These are phyloP conservation scores for Cetraspora pellucida DNA, from an alignment of 192 early-diverging fungal genomes.

Conservation along the genomic window DNA sequence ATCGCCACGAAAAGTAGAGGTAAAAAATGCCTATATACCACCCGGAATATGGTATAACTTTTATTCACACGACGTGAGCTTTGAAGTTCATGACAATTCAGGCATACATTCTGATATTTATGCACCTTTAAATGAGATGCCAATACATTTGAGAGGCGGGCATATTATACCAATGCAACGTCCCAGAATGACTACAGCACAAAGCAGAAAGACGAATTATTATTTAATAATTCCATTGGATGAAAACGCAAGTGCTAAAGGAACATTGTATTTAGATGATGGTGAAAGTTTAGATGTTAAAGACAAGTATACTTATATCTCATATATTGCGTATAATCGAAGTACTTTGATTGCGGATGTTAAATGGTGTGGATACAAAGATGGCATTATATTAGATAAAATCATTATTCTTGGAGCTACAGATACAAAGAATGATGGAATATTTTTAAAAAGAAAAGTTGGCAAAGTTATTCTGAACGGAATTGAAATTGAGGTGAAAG, in stretches of 20 bases:
- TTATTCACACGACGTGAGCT: slow-evolving; percentile 34
- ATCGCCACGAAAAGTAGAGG: slow-evolving; percentile 43
- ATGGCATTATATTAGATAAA: not conserved
- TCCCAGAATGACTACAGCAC: slow-evolving; percentile 53
- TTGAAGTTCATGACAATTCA: slow-evolving; percentile 1
- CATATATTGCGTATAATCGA: not conserved
- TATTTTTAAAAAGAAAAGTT: no score
- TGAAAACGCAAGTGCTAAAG: slow-evolving; percentile 44
- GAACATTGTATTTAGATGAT: slow-evolving; percentile 65
- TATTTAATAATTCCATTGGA: slow-evolving; percentile 60
- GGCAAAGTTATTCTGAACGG: no score
- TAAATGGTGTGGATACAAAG: not conserved
- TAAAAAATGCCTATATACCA: slow-evolving; percentile 61
- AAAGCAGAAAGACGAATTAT: slow-evolving; percentile 47
- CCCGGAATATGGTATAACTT: slow-evolving; percentile 67
- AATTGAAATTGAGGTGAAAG: no score
- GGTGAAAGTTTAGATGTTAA: slow-evolving; percentile 40
- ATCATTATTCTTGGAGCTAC: slow-evolving; percentile 10
- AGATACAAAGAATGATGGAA: no score
- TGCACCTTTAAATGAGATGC: slow-evolving; percentile 54
- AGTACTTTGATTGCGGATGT: not conserved
- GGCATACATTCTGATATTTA: not conserved
- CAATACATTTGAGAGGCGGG: slow-evolving; percentile 65
- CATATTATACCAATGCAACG: slow-evolving; percentile 57
- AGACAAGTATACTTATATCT: slow-evolving; percentile 7